Conservation (phyloP, 2,329 filamentous ascomycete species). For the Xylariales sp. region DNA sequence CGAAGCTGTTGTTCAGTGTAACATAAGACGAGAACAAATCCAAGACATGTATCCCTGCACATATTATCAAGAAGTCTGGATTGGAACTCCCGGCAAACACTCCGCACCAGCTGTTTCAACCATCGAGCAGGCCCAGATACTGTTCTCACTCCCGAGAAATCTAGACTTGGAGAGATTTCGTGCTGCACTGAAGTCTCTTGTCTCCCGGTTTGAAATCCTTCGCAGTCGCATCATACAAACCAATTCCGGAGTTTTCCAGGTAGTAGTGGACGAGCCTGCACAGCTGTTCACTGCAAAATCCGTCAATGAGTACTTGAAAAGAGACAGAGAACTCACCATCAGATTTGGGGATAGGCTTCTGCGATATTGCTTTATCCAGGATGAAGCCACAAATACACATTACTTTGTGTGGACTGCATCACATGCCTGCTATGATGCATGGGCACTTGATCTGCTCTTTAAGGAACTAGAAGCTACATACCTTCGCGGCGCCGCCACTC, state of each 20-base stretch:
- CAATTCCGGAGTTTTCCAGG: constrained; percentile 7
- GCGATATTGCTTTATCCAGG: neutral
- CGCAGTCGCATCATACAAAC: constrained; percentile 29
- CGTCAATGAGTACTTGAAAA: constrained; percentile 2
- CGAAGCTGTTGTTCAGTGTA: constrained; percentile 2
- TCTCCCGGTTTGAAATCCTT: constrained; percentile 2
- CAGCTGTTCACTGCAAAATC: neutral
- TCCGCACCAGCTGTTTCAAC: constrained; percentile 4
- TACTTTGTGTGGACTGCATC: constrained; percentile 5
- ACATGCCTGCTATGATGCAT: constrained; percentile 7
- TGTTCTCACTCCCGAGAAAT: constrained; percentile 1
- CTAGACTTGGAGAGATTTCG: constrained; percentile 1
- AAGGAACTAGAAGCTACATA: constrained; percentile 5
- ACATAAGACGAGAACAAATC: neutral
- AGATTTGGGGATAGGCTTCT: constrained; percentile 4
- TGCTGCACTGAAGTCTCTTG: constrained; percentile 1
- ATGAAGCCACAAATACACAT: neutral
- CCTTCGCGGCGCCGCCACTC: neutral
- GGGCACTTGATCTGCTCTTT: constrained; percentile 6
- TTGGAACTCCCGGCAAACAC: neutral
- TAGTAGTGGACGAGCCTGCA: neutral
- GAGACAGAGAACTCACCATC: neutral
- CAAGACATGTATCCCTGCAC: constrained; percentile 6
- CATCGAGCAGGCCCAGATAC: neutral
- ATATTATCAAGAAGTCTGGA: constrained; percentile 4